A percentile compares a stretch with the other conserved stretches of the same genome.
Conservation (phyloP, 805 yeast genomes). For the Ogataea dorogensis region DNA sequence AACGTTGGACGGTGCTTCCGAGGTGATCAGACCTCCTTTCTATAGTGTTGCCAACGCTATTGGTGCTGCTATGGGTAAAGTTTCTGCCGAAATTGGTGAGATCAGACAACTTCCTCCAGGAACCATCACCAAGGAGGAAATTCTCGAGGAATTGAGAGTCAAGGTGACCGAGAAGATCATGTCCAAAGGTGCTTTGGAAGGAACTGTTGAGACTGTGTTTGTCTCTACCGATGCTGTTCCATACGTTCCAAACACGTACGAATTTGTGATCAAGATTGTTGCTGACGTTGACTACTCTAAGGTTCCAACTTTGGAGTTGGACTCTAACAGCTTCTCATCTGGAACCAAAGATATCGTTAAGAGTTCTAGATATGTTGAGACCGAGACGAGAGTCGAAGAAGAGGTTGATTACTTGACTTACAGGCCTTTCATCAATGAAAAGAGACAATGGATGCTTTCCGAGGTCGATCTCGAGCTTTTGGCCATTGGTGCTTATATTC, state of each 20-base stretch:
- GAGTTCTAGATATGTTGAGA: conserved; percentile 12
- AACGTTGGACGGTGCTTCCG: conserved; percentile 38
- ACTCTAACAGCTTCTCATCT: neutral
- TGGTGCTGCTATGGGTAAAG: conserved; percentile 49
- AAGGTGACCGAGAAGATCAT: conserved; percentile 22
- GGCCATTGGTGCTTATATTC: conserved; percentile 43
- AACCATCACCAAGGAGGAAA: conserved; percentile 19
- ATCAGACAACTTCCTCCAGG: conserved; percentile 20
- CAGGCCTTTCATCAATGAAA: conserved; percentile 31
- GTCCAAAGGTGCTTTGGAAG: conserved; percentile 29
- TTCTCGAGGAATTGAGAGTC: conserved; percentile 20
- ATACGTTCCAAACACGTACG: conserved; percentile 35
- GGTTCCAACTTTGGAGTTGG: conserved; percentile 5
- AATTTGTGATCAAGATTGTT: conserved; percentile 39
- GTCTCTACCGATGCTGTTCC: conserved; percentile 33
- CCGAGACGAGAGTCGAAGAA: conserved; percentile 15
- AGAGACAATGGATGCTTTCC: conserved; percentile 39
- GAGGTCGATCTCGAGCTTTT: conserved; percentile 44
- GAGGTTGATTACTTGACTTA: conserved; percentile 31
- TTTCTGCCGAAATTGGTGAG: conserved; percentile 33
- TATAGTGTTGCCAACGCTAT: conserved; percentile 49
- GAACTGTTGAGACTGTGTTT: conserved; percentile 28
- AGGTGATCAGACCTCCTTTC: conserved; percentile 41
- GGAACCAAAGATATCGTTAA: conserved; percentile 17
- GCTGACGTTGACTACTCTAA: conserved; percentile 44